Evolutionary conservation across 2,329 filamentous ascomycete species (phyloP).

Genomic region (Pezicula radicicola): DNA sequence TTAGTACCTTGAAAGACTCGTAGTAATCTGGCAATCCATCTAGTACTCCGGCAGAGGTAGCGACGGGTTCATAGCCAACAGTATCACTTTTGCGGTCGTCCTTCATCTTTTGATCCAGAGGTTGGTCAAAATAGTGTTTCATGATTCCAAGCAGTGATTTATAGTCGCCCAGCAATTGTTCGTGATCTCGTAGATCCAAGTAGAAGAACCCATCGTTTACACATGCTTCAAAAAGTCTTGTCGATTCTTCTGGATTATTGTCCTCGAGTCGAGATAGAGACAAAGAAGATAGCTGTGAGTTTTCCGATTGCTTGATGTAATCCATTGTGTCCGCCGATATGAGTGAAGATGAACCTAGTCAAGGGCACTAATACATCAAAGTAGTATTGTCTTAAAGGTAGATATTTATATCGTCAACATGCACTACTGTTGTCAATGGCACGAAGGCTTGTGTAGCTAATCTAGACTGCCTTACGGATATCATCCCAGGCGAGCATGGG

Average conservation of each 20-base stretch:
- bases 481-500: not conserved
- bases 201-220: constrained; percentile 6
- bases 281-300: not conserved
- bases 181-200: constrained; percentile 2
- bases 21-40: constrained; percentile 2
- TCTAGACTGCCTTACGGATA: not conserved
- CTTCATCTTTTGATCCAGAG: constrained; percentile 6
- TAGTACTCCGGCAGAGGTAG: constrained; percentile 1
- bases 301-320: not conserved
- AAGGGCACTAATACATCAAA: not conserved
- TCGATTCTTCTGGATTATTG: constrained; percentile 1
- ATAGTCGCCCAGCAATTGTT: constrained; percentile 2
- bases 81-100: constrained; percentile 5
- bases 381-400: not conserved
- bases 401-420: not conserved
- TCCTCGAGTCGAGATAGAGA: constrained; percentile 1
- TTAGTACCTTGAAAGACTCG: constrained; percentile 6
- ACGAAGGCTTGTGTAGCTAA: not conserved
- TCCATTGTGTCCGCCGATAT: not conserved
- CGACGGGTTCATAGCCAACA: constrained; percentile 3
- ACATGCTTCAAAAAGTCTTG: constrained; percentile 3
- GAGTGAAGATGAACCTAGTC: not conserved
- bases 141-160: constrained; percentile 4
- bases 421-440: not conserved
- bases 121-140: constrained; percentile 4